Percentiles rank a stretch among this genome's conserved stretches.
phyloP scores from a whole-genome alignment of 2,329 filamentous ascomycete species.

The Talaromyces sp. region DNA sequence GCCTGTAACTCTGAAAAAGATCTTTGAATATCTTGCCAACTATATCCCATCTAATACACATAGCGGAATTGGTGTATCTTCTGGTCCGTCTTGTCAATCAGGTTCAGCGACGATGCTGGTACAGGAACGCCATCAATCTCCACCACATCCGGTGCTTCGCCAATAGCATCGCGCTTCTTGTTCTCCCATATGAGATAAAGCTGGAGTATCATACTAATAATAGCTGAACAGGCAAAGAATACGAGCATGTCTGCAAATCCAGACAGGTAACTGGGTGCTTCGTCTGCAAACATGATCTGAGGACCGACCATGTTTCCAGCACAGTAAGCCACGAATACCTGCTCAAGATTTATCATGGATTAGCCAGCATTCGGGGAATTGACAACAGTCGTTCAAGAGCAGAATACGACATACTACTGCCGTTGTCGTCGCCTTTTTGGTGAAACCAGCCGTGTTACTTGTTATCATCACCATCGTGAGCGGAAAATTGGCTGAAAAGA shows the following conservation, averaged over 20 bases:
- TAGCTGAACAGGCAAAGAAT: neutral
- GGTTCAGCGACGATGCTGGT: neutral
- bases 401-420: neutral
- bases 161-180: neutral
- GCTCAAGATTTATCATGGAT: neutral
- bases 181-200: neutral
- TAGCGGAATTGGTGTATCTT: neutral
- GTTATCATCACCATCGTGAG: neutral
- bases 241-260: neutral
- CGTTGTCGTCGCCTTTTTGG: neutral
- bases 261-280: neutral
- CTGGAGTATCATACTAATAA: neutral
- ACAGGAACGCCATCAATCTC: neutral
- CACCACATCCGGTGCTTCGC: neutral
- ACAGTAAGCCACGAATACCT: conserved; percentile 26
- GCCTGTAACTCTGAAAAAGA: neutral
- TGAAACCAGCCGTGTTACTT: neutral
- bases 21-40: neutral
- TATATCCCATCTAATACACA: neutral
- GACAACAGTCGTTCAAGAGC: neutral
- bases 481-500: neutral
- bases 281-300: neutral
- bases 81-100: neutral
- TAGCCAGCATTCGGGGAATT: neutral
- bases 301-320: neutral